Conservation (phyloP, 1,139 yeast species). For the Scheffersomyces cryptocercus region DNA sequence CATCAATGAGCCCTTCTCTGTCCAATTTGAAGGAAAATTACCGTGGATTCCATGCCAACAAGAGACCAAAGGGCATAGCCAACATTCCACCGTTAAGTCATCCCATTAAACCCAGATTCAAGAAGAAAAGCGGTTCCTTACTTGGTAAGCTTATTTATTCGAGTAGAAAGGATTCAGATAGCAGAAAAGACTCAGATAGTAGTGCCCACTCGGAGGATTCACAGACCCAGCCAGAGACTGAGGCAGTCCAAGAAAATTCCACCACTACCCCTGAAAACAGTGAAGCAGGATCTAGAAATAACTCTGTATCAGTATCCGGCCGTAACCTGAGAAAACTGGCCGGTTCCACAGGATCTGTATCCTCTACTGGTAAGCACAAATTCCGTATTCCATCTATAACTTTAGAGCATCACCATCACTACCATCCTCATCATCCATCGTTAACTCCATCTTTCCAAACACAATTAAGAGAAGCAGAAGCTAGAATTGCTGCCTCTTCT, state of each 20-base stretch:
- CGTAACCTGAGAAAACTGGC: neutral
- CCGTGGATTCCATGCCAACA: slow-evolving; percentile 51
- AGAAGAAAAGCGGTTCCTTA: slow-evolving; percentile 43
- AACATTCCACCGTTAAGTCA: slow-evolving; percentile 52
- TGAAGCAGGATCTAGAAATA: neutral
- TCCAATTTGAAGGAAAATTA: slow-evolving; percentile 31
- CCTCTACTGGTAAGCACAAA: slow-evolving; percentile 24
- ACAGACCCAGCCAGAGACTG: too few species aligned
- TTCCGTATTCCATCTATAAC: slow-evolving; percentile 40
- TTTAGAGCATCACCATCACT: slow-evolving; percentile 23
- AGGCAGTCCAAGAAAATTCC: too few species aligned
- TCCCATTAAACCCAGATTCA: slow-evolving; percentile 52
- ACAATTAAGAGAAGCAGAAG: too few species aligned
- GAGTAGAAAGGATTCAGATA: slow-evolving; percentile 38
- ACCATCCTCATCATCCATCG: slow-evolving; percentile 3
- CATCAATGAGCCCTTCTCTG: neutral
- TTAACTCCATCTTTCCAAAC: slow-evolving; percentile 6
- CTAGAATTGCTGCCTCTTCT: too few species aligned
- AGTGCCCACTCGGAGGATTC: too few species aligned
- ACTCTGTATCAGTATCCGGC: neutral
- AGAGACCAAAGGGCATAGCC: slow-evolving; percentile 23
- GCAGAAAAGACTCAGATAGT: too few species aligned
- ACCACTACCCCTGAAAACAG: too few species aligned
- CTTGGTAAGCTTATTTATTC: slow-evolving; percentile 52
- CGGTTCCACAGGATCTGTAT: neutral